Base-by-base conservation (phyloP, 805 yeast genomes). In the Kodamaea neixiangensis region DNA sequence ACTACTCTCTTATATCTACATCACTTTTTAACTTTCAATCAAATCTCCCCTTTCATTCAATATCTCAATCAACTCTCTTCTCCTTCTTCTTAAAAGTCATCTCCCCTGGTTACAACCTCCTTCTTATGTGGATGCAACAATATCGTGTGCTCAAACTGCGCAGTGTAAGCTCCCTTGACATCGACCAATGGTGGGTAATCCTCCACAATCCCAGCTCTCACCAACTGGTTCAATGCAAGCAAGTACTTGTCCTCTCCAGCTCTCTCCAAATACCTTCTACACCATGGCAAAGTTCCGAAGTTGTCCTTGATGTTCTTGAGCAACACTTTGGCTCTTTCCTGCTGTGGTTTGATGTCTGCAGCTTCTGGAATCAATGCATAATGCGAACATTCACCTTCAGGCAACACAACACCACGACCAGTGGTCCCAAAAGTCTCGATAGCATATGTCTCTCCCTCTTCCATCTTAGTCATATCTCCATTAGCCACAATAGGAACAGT, bases 401-500 rank as follows among this genome's bases (percentile, higher is more conserved):
- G 74, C 44, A 85, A 73, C 33, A 94, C 98, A 60, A 85, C 86
- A 34, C 98, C 99, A 52, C 87, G 81, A 54, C 99, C 99, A 1
- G 99, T 94, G 41, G 97, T 82, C 10, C 99, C 99, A 64, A 94
- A 94, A 2, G 99, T 94, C 73, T 94, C 99, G 64, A 94, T 93
- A 54, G 99, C 99, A 76, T 89, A 93, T 1, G 90, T 86, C 69
- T 94, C 99, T 56, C 97, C 97, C 75, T 94, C 99, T 69, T 94
- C 99, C 97, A 94, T 93, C 78, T 93, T 93, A 9, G 98, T 94
- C 68, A 81, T 81, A 67, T 94, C 99, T 6, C 91, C 93, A 62
- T 89, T 89, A 62, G 92, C 87, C 33, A 94, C 96, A 62, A 94
- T 94, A 14, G 99, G 99, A 44, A 94, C 98, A 20, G 96, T 85